phyloP scores from a whole-genome alignment of 1,284 basidiomycete species.

The Tilletia indica region DNA sequence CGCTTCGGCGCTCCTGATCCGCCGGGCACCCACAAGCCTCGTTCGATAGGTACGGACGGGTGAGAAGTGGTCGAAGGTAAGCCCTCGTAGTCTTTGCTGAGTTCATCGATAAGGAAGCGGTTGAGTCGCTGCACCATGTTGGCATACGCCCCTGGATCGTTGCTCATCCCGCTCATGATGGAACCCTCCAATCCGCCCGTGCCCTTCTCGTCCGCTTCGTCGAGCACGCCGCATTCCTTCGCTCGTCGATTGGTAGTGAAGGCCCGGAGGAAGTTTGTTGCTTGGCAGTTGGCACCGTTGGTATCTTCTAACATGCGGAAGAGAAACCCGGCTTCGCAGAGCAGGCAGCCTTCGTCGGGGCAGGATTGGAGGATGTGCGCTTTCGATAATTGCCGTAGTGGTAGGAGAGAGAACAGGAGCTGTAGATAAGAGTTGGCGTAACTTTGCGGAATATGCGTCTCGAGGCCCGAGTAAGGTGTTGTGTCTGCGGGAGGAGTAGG shows the following conservation, averaged over 20 bases:
- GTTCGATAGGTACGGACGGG: neutral
- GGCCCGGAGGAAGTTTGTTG: slow-evolving; percentile 92
- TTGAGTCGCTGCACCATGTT: slow-evolving; percentile 92
- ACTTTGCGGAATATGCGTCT: slow-evolving; percentile 94
- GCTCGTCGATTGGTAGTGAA: slow-evolving; percentile 74
- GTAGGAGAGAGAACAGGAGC: slow-evolving; percentile 77
- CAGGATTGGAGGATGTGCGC: slow-evolving; percentile 81
- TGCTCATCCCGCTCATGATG: slow-evolving; percentile 21
- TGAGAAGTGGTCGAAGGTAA: neutral
- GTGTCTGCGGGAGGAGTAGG: slow-evolving; percentile 52
- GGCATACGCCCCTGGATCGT: slow-evolving; percentile 62
- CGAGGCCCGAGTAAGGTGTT: slow-evolving; percentile 84
- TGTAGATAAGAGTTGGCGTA: slow-evolving; percentile 94
- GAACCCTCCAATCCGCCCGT: slow-evolving; percentile 59
- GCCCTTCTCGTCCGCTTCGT: slow-evolving; percentile 69
- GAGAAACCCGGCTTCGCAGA: slow-evolving; percentile 94
- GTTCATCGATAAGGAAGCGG: slow-evolving; percentile 77
- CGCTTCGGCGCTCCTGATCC: slow-evolving; percentile 2
- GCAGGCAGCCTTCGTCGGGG: slow-evolving; percentile 80
- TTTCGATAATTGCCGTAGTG: slow-evolving; percentile 78
- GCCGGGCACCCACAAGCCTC: neutral
- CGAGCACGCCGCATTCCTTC: slow-evolving; percentile 82
- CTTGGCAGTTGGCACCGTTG: slow-evolving; percentile 87
- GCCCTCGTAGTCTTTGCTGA: slow-evolving; percentile 16
- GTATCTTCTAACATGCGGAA: slow-evolving; percentile 95